Base-by-base conservation (phyloP, 2,329 filamentous ascomycete genomes). In the Exophiala sp. region DNA sequence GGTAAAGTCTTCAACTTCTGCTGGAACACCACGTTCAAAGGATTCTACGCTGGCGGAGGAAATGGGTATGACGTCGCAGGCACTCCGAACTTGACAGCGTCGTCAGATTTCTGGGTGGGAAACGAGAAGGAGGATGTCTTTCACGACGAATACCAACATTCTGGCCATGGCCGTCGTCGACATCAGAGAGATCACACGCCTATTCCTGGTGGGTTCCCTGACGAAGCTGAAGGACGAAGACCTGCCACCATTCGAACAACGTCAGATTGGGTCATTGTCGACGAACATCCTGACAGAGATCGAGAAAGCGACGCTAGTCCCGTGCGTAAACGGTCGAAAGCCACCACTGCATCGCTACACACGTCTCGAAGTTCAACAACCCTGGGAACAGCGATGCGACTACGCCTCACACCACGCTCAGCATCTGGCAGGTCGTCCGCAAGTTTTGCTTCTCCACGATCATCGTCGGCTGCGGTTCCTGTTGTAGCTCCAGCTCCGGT, bases 1-100 rank as follows among this genome's bases (percentile, higher is more conserved):
- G 88, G 89, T 14, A 92, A 86, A 65, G 84, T 95, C 0, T 91
- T 89, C 81, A 82, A 91, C 62, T 94, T 96, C 64, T 96, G 91
- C 74, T 88, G 77, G 68, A 74, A 75, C 0, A 83, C 80, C 7
- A 69, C 87, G 0, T 95, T 96, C 65, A 80, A 81, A 50, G 91
- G 91, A 0, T 96, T 96, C 69, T 85, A 91, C 58, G 90, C 91
- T 10, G 92, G 91, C 6, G 89, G 87, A 2, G 92, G 91, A 7
- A 78, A 77, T 55, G 84, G 83, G 21, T 95, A 91, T 65, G 74
- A 80, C 5, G 73, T 89, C 62, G 68, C 67, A 47, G 66, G 59
- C 40, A 64, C 44, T 42, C 50, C 59, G 18, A 34, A 46, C 5
- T 51, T 64, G 4, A 61, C 65, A 29, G 4, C 2, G 12, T 43